These are phyloP conservation scores for Termitomyces sp. DNA, from an alignment of 768 basidiomycete genomes.

Conservation along the genomic window DNA sequence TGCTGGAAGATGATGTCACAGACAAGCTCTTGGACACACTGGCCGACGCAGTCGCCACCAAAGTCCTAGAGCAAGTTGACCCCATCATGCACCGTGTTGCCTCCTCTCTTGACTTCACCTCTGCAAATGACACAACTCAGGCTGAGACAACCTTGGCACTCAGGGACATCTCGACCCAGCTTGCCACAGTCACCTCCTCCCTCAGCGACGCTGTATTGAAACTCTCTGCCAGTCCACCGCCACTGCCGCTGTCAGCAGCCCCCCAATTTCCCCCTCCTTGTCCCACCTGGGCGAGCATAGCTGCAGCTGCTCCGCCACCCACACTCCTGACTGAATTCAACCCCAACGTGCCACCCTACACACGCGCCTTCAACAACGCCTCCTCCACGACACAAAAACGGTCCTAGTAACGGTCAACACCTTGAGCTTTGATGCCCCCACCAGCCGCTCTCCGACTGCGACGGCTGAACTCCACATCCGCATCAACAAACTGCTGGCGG, in stretches of 20 bases:
- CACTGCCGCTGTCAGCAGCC: not conserved
- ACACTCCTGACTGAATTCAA: not conserved
- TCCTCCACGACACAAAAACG: no score
- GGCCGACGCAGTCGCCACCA: not conserved
- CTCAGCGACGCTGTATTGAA: not conserved
- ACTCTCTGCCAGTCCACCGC: not conserved
- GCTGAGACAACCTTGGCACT: no score
- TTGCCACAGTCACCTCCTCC: no score
- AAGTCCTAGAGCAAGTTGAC: not conserved
- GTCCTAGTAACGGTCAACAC: not conserved
- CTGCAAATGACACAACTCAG: not conserved
- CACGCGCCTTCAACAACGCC: no score
- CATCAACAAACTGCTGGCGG: no score
- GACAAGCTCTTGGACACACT: no score
- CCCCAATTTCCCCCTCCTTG: not conserved
- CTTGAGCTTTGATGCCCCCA: not conserved
- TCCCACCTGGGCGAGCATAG: no score
- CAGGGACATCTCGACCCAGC: no score
- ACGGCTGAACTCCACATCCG: not conserved
- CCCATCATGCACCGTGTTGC: not conserved
- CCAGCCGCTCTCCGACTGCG: not conserved
- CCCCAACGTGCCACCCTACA: not conserved
- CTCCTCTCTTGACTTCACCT: not conserved
- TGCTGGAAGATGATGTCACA: no score
- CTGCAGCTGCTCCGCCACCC: not conserved